phyloP scores from a whole-genome alignment of 495 filamentous ascomycete species.

The Trichoderma asperelloides region DNA sequence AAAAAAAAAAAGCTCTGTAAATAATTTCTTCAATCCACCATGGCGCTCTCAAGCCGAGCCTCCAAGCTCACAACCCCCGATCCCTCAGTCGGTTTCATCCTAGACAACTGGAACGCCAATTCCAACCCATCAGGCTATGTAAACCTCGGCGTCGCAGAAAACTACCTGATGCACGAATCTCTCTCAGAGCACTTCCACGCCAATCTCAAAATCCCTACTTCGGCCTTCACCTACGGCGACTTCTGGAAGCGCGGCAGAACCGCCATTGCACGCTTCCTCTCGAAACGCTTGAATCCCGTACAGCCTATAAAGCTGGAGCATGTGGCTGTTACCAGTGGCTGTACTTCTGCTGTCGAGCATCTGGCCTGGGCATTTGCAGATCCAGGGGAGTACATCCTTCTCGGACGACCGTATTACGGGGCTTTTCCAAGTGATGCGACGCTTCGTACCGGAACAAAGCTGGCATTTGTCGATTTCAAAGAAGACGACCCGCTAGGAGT shows the following conservation, averaged over 20 bases:
- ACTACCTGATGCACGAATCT: slow-evolving; percentile 9
- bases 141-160: slow-evolving; percentile 11
- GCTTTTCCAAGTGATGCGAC: slow-evolving; percentile 12
- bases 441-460: slow-evolving; percentile 19
- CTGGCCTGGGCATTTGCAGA: slow-evolving; percentile 19
- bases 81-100: neutral
- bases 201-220: slow-evolving; percentile 10
- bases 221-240: slow-evolving; percentile 22
- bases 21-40: neutral
- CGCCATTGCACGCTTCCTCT: slow-evolving; percentile 18
- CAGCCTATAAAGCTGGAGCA: slow-evolving; percentile 13
- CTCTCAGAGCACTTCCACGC: slow-evolving; percentile 15
- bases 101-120: slow-evolving; percentile 15
- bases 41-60: slow-evolving; percentile 5
- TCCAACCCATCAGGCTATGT: slow-evolving; percentile 29
- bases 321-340: slow-evolving; percentile 18
- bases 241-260: slow-evolving; percentile 14
- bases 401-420: slow-evolving; percentile 20
- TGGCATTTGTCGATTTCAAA: slow-evolving; percentile 29
- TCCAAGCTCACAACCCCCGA: slow-evolving; percentile 1
- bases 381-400: slow-evolving; percentile 16
- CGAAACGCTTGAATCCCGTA: slow-evolving; percentile 12
- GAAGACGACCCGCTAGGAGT: slow-evolving; percentile 29
- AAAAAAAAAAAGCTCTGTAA: neutral
- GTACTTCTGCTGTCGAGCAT: slow-evolving; percentile 19